Percentiles rank a stretch among this genome's conserved stretches.
Conservation (phyloP, 768 basidiomycete species). For the Piloderma croceum region DNA sequence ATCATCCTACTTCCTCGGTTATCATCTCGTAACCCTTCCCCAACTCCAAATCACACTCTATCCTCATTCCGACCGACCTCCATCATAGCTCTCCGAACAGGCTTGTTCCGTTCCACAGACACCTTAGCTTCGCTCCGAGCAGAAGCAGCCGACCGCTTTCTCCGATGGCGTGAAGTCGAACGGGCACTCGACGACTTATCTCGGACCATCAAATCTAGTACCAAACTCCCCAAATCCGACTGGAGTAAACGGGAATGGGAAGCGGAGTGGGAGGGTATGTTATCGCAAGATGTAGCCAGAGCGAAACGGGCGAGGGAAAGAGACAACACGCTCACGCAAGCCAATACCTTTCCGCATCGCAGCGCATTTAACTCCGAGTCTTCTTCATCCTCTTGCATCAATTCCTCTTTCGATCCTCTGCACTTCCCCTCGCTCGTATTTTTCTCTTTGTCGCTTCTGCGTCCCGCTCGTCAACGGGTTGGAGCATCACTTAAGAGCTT, state of each 20-base stretch:
- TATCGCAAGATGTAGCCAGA: slow-evolving; percentile 59
- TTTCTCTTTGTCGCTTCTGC: slow-evolving; percentile 56
- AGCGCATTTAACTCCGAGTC: too few species aligned
- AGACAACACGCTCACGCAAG: slow-evolving; percentile 14
- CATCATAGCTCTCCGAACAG: slow-evolving; percentile 45
- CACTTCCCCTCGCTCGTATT: slow-evolving; percentile 59
- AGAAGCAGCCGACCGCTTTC: slow-evolving; percentile 65
- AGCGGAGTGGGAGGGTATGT: slow-evolving; percentile 51
- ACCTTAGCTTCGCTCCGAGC: slow-evolving; percentile 49
- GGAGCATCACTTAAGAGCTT: too few species aligned
- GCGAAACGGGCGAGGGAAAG: slow-evolving; percentile 31
- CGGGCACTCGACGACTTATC: slow-evolving; percentile 43
- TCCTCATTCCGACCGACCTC: slow-evolving; percentile 55
- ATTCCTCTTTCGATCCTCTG: slow-evolving; percentile 52
- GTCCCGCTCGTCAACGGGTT: too few species aligned
- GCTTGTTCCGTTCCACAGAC: slow-evolving; percentile 62
- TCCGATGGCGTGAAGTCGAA: slow-evolving; percentile 70
- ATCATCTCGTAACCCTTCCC: slow-evolving; percentile 26
- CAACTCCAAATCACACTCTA: slow-evolving; percentile 29
- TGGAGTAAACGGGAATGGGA: slow-evolving; percentile 69
- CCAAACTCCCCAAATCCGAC: slow-evolving; percentile 5
- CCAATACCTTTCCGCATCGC: slow-evolving; percentile 4
- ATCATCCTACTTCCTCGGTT: slow-evolving; percentile 48
- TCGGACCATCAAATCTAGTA: background rate
- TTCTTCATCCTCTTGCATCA: slow-evolving; percentile 16